A percentile compares a stretch with the other conserved stretches of the same genome.
Conservation (phyloP, 192 early-diverging fungal species). For the Dimargaris verticillata region DNA sequence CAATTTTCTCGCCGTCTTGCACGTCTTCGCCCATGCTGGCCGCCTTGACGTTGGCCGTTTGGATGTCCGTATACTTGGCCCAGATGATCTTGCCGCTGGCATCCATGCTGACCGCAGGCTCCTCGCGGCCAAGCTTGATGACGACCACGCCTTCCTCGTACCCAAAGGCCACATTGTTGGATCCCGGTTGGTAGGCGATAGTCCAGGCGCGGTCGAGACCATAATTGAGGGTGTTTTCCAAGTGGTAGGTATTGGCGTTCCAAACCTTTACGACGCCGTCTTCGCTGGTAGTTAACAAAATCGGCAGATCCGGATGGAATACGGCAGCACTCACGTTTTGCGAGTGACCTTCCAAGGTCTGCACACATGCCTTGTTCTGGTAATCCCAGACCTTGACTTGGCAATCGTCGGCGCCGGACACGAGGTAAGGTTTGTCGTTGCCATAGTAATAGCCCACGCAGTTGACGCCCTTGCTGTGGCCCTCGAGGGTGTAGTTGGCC, state of each 20-base stretch:
- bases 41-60: conserved; percentile 80
- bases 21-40: conserved; percentile 58
- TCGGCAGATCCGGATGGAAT: conserved; percentile 93
- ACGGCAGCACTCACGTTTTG: conserved; percentile 81
- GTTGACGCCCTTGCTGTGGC: conserved; percentile 96
- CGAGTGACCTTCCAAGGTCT: conserved; percentile 93
- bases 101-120: conserved; percentile 95
- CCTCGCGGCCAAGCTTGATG: conserved; percentile 87
- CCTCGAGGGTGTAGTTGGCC: conserved; percentile 93
- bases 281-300: conserved; percentile 88
- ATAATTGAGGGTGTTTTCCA: conserved; percentile 95
- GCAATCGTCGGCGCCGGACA: conserved; percentile 90
- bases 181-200: conserved; percentile 65
- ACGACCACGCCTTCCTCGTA: conserved; percentile 95
- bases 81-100: conserved; percentile 92
- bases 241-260: conserved; percentile 92
- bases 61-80: conserved; percentile 93
- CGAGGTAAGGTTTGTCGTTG: conserved; percentile 92
- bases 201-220: conserved; percentile 97
- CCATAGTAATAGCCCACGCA: conserved; percentile 96
- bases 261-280: conserved; percentile 90
- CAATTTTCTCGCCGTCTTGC: conserved; percentile 84
- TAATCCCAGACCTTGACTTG: conserved; percentile 97
- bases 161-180: conserved; percentile 87
- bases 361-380: conserved; percentile 98